These are phyloP conservation scores for Penicillium hesseltinei DNA, from an alignment of 2,329 filamentous ascomycete species.

Conservation along the genomic window DNA sequence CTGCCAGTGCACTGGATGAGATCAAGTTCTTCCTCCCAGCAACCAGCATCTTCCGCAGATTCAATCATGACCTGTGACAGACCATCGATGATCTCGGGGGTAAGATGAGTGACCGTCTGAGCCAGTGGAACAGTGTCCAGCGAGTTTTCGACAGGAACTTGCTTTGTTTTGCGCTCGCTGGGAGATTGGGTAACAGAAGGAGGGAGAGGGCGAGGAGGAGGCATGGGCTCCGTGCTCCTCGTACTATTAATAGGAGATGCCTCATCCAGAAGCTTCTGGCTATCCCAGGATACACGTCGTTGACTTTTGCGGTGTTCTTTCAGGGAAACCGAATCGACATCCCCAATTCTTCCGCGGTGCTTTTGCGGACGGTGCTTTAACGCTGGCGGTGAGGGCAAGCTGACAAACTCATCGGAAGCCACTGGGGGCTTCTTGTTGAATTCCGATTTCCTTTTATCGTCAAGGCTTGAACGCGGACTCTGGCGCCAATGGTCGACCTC, in stretches of 20 bases:
- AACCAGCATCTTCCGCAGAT: slow-evolving; percentile 37
- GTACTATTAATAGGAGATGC: slow-evolving; percentile 15
- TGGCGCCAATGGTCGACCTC: slow-evolving; percentile 40
- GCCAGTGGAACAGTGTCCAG: slow-evolving; percentile 20
- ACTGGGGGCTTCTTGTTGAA: slow-evolving; percentile 36
- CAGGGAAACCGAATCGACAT: slow-evolving; percentile 17
- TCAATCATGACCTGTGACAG: slow-evolving; percentile 38
- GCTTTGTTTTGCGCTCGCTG: slow-evolving; percentile 21
- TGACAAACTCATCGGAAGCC: slow-evolving; percentile 26
- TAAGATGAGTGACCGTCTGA: slow-evolving; percentile 38
- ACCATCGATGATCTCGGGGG: slow-evolving; percentile 38
- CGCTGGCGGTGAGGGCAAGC: slow-evolving; percentile 40
- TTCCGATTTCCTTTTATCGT: slow-evolving; percentile 34
- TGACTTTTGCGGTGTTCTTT: slow-evolving; percentile 30
- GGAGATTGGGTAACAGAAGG: slow-evolving; percentile 20
- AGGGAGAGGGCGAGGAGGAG: slow-evolving; percentile 3
- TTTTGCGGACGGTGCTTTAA: slow-evolving; percentile 42
- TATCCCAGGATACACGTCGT: slow-evolving; percentile 41
- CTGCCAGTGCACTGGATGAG: slow-evolving; percentile 37
- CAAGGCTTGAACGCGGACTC: slow-evolving; percentile 30
- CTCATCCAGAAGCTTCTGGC: slow-evolving; percentile 36
- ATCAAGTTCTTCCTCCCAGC: slow-evolving; percentile 40
- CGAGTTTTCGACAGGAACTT: slow-evolving; percentile 7
- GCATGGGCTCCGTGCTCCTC: slow-evolving; percentile 4
- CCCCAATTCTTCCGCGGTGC: slow-evolving; percentile 32